Base-by-base conservation (phyloP, 2,329 filamentous ascomycete species). In the Trichoderma asperellum region DNA sequence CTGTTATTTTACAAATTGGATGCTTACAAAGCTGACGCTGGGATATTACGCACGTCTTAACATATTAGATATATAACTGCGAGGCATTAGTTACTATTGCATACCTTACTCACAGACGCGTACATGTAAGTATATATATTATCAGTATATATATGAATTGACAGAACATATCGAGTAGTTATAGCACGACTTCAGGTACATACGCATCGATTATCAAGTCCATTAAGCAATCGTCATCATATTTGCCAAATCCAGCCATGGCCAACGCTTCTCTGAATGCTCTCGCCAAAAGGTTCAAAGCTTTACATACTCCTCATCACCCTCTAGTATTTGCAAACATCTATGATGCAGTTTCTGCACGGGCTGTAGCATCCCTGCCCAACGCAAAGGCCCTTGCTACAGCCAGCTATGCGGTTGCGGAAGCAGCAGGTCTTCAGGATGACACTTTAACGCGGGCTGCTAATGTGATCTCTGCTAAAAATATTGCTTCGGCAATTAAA, bases 351-450 rank as follows among this genome's bases (percentile, higher is more conserved):
- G 56, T 53, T 16, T 68, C 65, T 27, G 57, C 65, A 5, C 27
- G 57, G 5, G 65, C 57, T 43, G 56, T 68, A 68, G 65, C 56
- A 4, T 60, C 55, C n/a, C 16, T 68, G 8, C 40, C 56, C 10
- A 32, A 18, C 16, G 55, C 65, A 60, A 68, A 68, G 11, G 56
- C 56, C 24, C 12, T 68, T 27, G 65, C 65, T 29, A 68, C 65
- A 11, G 56, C 57, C 4, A 62, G 56, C 21, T 68, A 68, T 27
- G 56, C 65, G 0, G 43, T 68, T 49, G 65, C 65, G 16, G 56
- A 53, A 53, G 65, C 65, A 10, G 65, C 57, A 68, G 65, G 65
- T 11, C 32, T 55, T 2, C 29, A 52, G 6, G 65, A 68, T 21
- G 56, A 61, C 24, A 56, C 59, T 2, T 43, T 68, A 14, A 68